A percentile compares a stretch with the other conserved stretches of the same genome.
Conservation (phyloP, 352 stramenopile species). For the Phytopythium mirpurense region DNA sequence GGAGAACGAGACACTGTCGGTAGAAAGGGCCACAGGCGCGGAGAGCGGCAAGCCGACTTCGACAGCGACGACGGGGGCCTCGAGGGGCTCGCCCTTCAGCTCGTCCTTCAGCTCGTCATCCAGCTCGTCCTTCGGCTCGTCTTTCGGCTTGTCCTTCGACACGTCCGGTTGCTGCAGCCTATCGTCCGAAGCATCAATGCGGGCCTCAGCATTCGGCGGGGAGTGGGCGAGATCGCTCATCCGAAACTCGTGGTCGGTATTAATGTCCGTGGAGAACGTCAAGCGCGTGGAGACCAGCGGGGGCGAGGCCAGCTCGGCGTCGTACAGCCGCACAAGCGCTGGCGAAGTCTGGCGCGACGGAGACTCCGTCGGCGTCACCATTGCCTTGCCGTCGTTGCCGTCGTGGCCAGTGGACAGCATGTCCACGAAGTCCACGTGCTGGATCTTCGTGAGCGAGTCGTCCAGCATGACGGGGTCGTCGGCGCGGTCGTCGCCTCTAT, state of each 20-base stretch:
- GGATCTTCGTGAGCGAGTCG: slow-evolving; percentile 30
- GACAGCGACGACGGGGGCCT: slow-evolving; percentile 21
- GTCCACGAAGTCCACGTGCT: slow-evolving; percentile 44
- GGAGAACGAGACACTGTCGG: slow-evolving; percentile 14
- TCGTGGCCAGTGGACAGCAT: slow-evolving; percentile 22
- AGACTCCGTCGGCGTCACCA: slow-evolving; percentile 19
- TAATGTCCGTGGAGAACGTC: neutral
- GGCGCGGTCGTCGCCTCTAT: slow-evolving; percentile 3
- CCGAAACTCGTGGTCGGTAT: slow-evolving; percentile 13
- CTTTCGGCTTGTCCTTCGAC: too few species aligned
- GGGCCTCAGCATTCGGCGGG: too few species aligned
- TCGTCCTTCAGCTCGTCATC: slow-evolving; percentile 3
- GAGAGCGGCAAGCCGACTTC: slow-evolving; percentile 7
- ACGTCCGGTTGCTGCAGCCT: too few species aligned
- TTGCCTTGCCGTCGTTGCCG: slow-evolving; percentile 7
- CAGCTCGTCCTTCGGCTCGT: too few species aligned
- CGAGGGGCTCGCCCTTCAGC: slow-evolving; percentile 4
- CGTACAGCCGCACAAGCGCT: slow-evolving; percentile 9
- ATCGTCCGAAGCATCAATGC: too few species aligned
- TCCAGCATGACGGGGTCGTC: slow-evolving; percentile 47
- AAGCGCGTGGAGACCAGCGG: neutral
- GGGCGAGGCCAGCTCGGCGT: neutral
- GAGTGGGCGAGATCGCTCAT: slow-evolving; percentile 16
- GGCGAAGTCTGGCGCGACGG: slow-evolving; percentile 8
- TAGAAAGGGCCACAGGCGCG: slow-evolving; percentile 17